These are phyloP conservation scores for Ceratobasidium papillatum DNA, from an alignment of 1,284 basidiomycete genomes.

Conservation along the genomic window DNA sequence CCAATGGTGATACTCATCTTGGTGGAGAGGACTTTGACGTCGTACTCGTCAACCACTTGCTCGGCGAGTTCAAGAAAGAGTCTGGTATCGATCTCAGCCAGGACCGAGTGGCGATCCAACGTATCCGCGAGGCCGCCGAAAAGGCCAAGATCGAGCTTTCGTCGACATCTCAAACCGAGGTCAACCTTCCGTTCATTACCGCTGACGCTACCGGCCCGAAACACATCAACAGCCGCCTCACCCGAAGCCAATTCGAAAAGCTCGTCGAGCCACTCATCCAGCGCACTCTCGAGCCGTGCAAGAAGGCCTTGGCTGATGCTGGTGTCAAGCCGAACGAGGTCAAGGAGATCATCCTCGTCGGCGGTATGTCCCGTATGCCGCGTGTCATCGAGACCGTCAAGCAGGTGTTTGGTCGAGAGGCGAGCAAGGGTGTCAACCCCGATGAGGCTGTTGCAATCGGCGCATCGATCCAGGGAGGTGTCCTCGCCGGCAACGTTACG, in stretches of 20 bases:
- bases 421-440: constrained; percentile 97
- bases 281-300: constrained; percentile 95
- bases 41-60: constrained; percentile 85
- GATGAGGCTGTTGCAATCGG: constrained; percentile 95
- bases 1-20: constrained; percentile 98
- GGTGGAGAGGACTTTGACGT: constrained; percentile 99
- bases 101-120: constrained; percentile 98
- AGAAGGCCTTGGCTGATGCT: constrained; percentile 93
- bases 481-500: constrained; percentile 94
- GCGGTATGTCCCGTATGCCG: constrained; percentile 99
- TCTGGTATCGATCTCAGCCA: constrained; percentile 80
- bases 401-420: constrained; percentile 91
- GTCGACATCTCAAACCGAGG: constrained; percentile 91
- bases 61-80: constrained; percentile 96
- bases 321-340: constrained; percentile 92
- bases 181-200: constrained; percentile 97
- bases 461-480: constrained; percentile 94
- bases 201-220: constrained; percentile 94
- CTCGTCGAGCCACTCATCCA: constrained; percentile 86
- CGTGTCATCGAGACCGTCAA: constrained; percentile 94
- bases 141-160: constrained; percentile 99
- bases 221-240: constrained; percentile 93
- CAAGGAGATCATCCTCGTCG: constrained; percentile 96
- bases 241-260: constrained; percentile 89
- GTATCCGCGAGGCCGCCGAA: constrained; percentile 98